Base-by-base conservation (phyloP, 2,329 filamentous ascomycete species). In the Cladosporium cucumerinum region DNA sequence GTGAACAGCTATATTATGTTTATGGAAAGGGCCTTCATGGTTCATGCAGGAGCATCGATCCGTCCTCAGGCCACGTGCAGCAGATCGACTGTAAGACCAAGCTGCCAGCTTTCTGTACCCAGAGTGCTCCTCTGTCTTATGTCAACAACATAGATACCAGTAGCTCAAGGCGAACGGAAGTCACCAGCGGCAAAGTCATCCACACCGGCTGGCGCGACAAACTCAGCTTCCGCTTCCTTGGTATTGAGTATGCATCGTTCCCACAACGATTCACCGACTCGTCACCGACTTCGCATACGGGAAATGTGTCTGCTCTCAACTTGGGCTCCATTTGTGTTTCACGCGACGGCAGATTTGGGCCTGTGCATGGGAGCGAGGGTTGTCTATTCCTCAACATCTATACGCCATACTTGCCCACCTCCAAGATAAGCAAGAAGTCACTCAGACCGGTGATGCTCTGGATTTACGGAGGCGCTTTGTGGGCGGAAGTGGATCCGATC, bases 221-320 rank as follows among this genome's bases (percentile, higher is more conserved):
- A n/a, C 74, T 78, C 25, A 79, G 78, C 14, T 85, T 85, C 69
- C 81, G 82, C 6, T 85, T 85, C 68, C 74, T 82, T 21, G 82
- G 82, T 18, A 72, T 85, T 36, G 78, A 80, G 61, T 84, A 83
- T 66, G 82, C 80, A 3, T 68, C 77, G 0, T 75, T 78, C 61
- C 81, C 82, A 1, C 70, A 77, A 61, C 75, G 82, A 21, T 84
- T 83, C 69, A 77, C 76, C n/a, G 10, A 46, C 39, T 46, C 39
- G n/a, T 46, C n/a, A 2, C 39, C n/a, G n/a, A 46, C 39, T 21
- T 46, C 39, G 12, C 39, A 11, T 2, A 46, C 39, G 7, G 39
- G 39, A 11, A 46, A 46, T 21, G 39, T 46, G n/a, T 46, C 39
- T 21, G 39, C 39, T 3, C 39, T 46, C 39, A n/a, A 46, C 5